Evolutionary conservation across 2,329 filamentous ascomycete genomes (phyloP).

Genomic region (Byssothecium circinans): DNA sequence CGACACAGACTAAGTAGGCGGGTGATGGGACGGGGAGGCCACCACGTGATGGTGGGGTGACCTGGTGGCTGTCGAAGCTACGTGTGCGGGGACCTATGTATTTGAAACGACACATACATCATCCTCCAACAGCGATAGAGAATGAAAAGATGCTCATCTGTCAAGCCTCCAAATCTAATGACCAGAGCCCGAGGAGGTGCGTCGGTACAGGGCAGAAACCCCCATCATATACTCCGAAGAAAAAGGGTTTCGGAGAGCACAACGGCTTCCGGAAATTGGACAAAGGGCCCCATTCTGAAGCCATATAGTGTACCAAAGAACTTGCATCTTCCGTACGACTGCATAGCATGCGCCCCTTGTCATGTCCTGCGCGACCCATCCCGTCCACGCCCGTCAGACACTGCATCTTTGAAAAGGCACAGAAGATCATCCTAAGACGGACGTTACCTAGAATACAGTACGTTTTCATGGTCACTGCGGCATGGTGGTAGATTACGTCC

Average conservation of each 20-base stretch:
- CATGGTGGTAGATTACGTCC: neutral
- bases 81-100: neutral
- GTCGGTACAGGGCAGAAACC: too few relatives aligned
- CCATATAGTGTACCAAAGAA: neutral
- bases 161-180: too few relatives aligned
- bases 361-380: constrained; percentile 7
- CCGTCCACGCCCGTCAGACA: too few relatives aligned
- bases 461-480: neutral
- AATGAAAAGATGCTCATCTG: neutral
- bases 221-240: too few relatives aligned
- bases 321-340: neutral
- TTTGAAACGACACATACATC: neutral
- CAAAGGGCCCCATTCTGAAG: constrained; percentile 5
- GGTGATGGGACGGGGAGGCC: neutral
- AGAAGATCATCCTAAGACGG: neutral
- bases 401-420: too few relatives aligned
- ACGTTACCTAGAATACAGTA: constrained; percentile 1
- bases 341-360: neutral
- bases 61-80: neutral
- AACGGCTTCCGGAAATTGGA: neutral
- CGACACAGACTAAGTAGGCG: too few relatives aligned
- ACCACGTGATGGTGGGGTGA: neutral
- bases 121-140: neutral
- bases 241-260: neutral
- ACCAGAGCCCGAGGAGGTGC: too few relatives aligned